These are phyloP conservation scores for Trichoderma sp. DNA, from an alignment of 2,329 filamentous ascomycete species.

Conservation along the genomic window DNA sequence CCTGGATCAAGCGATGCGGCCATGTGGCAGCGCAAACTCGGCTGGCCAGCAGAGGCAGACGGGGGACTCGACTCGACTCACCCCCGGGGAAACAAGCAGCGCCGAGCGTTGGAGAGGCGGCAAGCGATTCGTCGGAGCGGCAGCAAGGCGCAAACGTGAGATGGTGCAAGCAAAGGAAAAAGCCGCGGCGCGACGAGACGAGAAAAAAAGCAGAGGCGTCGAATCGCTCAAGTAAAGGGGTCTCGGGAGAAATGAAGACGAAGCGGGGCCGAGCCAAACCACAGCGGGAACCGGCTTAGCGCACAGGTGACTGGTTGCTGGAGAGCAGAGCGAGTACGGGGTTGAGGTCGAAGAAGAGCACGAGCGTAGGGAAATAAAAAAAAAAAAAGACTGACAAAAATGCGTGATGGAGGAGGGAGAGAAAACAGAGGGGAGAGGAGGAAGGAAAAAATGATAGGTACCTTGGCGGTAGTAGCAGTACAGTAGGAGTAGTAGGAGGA, in stretches of 20 bases:
- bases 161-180: background rate
- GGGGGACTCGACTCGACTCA: constrained; percentile 1
- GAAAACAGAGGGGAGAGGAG: constrained; percentile 10
- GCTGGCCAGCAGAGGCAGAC: background rate
- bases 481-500: too few relatives aligned
- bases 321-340: background rate
- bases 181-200: constrained; percentile 8
- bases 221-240: constrained; percentile 23
- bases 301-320: constrained; percentile 1
- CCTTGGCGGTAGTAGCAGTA: background rate
- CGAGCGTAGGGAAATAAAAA: background rate
- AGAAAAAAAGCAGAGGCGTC: constrained; percentile 16
- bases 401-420: constrained; percentile 2
- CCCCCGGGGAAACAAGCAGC: constrained; percentile 11
- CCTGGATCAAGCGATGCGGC: constrained; percentile 17
- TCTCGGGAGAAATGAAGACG: constrained; percentile 20
- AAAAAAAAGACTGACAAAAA: constrained; percentile 9
- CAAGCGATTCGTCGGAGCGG: constrained; percentile 16
- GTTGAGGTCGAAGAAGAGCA: background rate
- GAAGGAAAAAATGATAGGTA: background rate
- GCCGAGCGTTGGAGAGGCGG: background rate
- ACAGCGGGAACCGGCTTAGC: constrained; percentile 18
- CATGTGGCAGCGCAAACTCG: constrained; percentile 8
- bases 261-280: constrained; percentile 26
- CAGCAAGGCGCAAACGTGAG: constrained; percentile 13